A percentile compares a stretch with the other conserved stretches of the same genome.
Evolutionary conservation across 768 basidiomycete species (phyloP).

Genomic region (Suillus alpinus): DNA sequence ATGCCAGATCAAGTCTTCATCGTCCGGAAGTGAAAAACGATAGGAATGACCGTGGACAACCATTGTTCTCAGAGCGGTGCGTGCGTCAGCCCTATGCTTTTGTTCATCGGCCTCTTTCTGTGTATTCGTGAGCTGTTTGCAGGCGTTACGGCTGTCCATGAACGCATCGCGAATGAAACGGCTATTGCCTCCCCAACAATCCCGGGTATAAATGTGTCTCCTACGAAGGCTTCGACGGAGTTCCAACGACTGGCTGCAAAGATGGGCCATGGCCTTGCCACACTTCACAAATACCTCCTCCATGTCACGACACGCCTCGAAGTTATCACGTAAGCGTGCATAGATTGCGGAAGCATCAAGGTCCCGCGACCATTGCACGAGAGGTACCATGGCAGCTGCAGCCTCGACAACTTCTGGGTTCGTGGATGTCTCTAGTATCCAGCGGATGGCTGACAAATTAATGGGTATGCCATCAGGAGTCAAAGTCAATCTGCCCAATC

Average conservation of each 20-base stretch:
- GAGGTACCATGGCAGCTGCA: conserved; percentile 7
- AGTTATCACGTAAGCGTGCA: not conserved
- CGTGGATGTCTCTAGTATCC: conserved; percentile 18
- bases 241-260: not conserved
- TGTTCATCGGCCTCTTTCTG: not conserved
- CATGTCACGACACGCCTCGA: not conserved
- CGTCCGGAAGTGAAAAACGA: not conserved
- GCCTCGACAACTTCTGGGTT: conserved; percentile 8
- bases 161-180: not conserved
- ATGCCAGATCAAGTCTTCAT: not conserved
- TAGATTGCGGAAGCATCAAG: not conserved
- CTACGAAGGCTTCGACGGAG: too few species aligned
- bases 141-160: not conserved
- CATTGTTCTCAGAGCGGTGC: not conserved
- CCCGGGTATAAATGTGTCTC: too few species aligned
- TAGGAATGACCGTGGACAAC: not conserved
- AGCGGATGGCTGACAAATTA: conserved; percentile 8
- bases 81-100: not conserved
- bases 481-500: not conserved
- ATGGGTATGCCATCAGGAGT: not conserved
- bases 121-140: not conserved
- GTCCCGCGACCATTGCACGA: conserved; percentile 4
- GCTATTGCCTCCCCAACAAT: not conserved
- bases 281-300: not conserved
- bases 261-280: not conserved